Percentiles rank a stretch among this genome's conserved stretches.
Evolutionary conservation across 768 basidiomycete genomes (phyloP).

Genomic region (Tephrocybe sp.): DNA sequence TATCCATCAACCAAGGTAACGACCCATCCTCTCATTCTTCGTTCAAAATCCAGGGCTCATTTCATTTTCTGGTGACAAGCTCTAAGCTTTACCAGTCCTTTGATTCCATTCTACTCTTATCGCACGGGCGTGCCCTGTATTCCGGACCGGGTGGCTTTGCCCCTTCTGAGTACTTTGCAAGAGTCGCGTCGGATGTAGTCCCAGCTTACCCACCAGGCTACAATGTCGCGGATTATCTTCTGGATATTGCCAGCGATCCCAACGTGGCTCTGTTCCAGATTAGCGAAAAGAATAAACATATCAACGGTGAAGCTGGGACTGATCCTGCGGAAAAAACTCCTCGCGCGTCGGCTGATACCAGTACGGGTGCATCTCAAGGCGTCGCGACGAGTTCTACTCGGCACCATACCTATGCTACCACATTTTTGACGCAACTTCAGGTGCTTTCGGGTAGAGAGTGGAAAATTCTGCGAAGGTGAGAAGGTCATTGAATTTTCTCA

Average conservation of each 20-base stretch:
- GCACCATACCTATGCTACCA: constrained; percentile 53
- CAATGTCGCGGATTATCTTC: constrained; percentile 89
- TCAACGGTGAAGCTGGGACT: background rate
- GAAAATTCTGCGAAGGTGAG: constrained; percentile 71
- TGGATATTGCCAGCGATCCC: constrained; percentile 80
- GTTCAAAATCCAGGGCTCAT: background rate
- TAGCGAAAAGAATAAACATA: constrained; percentile 5
- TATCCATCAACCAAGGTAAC: constrained; percentile 84
- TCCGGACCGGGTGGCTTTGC: constrained; percentile 71
- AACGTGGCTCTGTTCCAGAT: constrained; percentile 45
- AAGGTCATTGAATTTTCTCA: background rate
- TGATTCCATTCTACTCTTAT: constrained; percentile 74
- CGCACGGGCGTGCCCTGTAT: constrained; percentile 77
- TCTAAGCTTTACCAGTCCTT: constrained; percentile 86
- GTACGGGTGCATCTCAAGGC: background rate
- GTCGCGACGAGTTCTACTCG: constrained; percentile 9
- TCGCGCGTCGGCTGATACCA: constrained; percentile 3
- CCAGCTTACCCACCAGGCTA: constrained; percentile 72
- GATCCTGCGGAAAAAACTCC: constrained; percentile 5
- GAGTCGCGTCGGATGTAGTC: constrained; percentile 33
- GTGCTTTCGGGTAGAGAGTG: constrained; percentile 81
- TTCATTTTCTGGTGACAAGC: constrained; percentile 27
- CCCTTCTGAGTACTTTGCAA: constrained; percentile 66
- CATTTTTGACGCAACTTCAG: constrained; percentile 88
- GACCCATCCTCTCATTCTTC: constrained; percentile 14